phyloP scores from a whole-genome alignment of 192 early-diverging fungal species.

The Paraglomus brasilianum region DNA sequence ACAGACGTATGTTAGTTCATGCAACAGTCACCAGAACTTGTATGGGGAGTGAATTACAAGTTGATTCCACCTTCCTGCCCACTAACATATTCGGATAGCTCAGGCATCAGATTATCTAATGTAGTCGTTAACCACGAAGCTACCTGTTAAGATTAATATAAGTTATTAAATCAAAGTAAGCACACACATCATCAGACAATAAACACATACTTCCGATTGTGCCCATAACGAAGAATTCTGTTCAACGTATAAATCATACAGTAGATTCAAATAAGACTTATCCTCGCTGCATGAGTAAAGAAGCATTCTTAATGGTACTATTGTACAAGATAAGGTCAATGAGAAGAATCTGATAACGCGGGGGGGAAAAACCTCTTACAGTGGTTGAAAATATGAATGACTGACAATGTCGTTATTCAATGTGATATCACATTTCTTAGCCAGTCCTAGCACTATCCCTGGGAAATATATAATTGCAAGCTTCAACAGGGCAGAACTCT shows the following conservation, averaged over 20 bases:
- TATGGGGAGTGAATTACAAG: conserved; percentile 9
- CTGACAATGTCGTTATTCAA: conserved; percentile 55
- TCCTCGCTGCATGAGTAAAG: conserved; percentile 31
- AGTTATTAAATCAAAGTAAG: too few species aligned
- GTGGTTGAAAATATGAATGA: conserved; percentile 50
- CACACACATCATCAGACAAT: background rate
- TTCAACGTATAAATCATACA: conserved; percentile 74
- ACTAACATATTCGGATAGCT: conserved; percentile 36
- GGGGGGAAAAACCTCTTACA: conserved; percentile 25
- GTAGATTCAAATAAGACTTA: conserved; percentile 51
- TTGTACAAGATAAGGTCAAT: background rate
- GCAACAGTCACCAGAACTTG: background rate
- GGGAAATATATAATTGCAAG: conserved; percentile 76
- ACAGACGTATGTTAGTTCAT: background rate
- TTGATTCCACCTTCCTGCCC: background rate
- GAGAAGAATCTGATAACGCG: background rate
- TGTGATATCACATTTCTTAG: conserved; percentile 62
- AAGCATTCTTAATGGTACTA: too few species aligned
- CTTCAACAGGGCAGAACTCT: conserved; percentile 59
- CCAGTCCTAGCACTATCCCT: conserved; percentile 56
- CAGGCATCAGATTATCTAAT: conserved; percentile 45
- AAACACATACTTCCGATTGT: conserved; percentile 60
- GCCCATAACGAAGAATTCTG: conserved; percentile 78
- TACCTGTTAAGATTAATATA: background rate
- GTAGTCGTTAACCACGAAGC: conserved; percentile 33